phyloP scores from a whole-genome alignment of 2,329 filamentous ascomycete species.

The Teratosphaeriaceae sp. region DNA sequence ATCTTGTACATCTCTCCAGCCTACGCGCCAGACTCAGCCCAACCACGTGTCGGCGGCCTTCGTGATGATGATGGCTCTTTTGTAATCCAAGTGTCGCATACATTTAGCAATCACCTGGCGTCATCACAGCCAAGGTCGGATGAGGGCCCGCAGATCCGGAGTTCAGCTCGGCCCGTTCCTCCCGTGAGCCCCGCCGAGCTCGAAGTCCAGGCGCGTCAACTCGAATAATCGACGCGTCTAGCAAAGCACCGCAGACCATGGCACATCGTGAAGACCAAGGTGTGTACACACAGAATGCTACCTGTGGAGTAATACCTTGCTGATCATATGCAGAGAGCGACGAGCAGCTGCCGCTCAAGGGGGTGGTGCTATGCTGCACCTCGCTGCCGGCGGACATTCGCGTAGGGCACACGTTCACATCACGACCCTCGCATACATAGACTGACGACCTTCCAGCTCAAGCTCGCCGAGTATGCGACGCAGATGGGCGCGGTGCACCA shows the following conservation, averaged over 20 bases:
- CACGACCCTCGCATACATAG: neutral
- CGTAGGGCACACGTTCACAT: neutral
- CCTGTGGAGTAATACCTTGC: neutral
- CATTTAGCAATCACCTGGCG: no score
- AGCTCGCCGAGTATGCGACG: constrained; percentile 51
- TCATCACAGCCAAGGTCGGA: no score
- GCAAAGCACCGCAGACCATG: neutral
- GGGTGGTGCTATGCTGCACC: constrained; percentile 2
- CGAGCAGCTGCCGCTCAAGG: constrained; percentile 1
- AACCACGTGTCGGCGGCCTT: no score
- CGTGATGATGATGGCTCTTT: no score
- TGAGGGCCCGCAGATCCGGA: no score
- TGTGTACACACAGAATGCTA: neutral
- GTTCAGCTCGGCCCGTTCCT: no score
- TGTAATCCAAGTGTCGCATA: no score
- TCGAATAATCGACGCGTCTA: no score
- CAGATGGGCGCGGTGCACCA: constrained; percentile 85
- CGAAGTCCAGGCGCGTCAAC: no score
- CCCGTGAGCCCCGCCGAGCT: no score
- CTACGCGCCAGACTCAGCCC: no score
- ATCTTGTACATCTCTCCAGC: no score
- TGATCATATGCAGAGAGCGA: neutral
- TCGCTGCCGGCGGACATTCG: neutral
- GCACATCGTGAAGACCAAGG: neutral
- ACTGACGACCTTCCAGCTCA: constrained; percentile 15